Conservation (phyloP, 306 rosid genomes). For the Quercus engelmannii region DNA sequence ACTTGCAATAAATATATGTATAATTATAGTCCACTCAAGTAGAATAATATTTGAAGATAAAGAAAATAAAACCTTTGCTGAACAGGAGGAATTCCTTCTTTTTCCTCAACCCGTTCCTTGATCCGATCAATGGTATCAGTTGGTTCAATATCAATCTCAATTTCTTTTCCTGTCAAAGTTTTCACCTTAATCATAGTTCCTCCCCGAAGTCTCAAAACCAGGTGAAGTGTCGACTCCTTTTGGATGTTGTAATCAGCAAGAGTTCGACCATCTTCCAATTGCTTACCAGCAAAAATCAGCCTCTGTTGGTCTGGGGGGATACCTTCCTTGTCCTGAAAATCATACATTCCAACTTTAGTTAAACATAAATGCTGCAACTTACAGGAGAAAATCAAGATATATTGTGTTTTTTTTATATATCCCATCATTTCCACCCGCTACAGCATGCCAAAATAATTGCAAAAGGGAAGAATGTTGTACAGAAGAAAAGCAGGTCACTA, state of each 20-base stretch:
- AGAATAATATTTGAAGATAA: not conserved
- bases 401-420: not conserved
- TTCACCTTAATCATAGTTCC: conserved; percentile 99
- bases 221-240: conserved; percentile 95
- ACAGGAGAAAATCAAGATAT: not conserved
- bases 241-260: conserved; percentile 96
- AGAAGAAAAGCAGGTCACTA: not conserved
- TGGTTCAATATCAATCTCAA: conserved; percentile 95
- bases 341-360: conserved; percentile 3
- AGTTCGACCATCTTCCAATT: conserved; percentile 94
- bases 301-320: conserved; percentile 97
- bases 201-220: conserved; percentile 93
- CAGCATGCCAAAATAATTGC: not conserved
- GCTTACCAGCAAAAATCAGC: conserved; percentile 96
- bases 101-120: conserved; percentile 97
- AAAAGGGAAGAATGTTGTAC: not conserved
- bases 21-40: conserved; percentile 1
- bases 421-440: not conserved
- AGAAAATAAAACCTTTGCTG: conserved; percentile 72
- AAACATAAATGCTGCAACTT: not conserved
- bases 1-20: not conserved
- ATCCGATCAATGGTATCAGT: conserved; percentile 90
- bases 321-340: conserved; percentile 91
- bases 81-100: conserved; percentile 98
- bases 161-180: conserved; percentile 96